Evolutionary conservation across 192 early-diverging fungal species (phyloP).

Genomic region (Phycomyces nitens): DNA sequence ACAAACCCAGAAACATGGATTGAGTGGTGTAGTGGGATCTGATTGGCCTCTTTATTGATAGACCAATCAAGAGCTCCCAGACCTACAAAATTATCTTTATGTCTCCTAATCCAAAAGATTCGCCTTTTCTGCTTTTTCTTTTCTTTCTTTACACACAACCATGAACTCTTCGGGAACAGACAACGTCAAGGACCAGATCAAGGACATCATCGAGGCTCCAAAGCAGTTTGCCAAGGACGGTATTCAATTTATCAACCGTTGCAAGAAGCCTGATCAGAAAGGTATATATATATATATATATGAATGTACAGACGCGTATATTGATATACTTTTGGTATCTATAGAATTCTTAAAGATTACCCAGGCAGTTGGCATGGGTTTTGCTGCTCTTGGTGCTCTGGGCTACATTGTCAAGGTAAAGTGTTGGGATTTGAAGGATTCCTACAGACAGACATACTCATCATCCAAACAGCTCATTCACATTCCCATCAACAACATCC

Average conservation of each 20-base stretch:
- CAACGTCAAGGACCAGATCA: not conserved
- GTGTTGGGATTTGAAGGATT: not conserved
- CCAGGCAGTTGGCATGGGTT: slow-evolving; percentile 90
- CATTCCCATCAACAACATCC: slow-evolving; percentile 99
- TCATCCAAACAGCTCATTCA: slow-evolving; percentile 71
- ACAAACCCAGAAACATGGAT: not conserved
- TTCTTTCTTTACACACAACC: not conserved
- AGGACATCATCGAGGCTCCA: slow-evolving; percentile 76
- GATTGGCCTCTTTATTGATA: not conserved
- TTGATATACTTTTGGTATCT: not conserved
- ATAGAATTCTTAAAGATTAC: slow-evolving; percentile 94
- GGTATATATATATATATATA: too few species aligned
- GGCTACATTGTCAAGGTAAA: slow-evolving; percentile 91
- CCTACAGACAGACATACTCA: too few species aligned
- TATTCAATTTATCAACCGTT: slow-evolving; percentile 87
- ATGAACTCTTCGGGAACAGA: not conserved
- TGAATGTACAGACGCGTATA: not conserved
- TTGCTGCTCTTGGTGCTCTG: slow-evolving; percentile 94
- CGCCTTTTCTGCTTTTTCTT: not conserved
- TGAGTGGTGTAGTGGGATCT: not conserved
- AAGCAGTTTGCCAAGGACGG: slow-evolving; percentile 92
- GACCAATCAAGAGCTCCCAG: not conserved
- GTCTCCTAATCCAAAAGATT: not conserved
- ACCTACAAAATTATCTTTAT: too few species aligned
- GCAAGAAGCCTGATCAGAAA: slow-evolving; percentile 94